Base-by-base conservation (phyloP, 352 stramenopile species). In the Phytophthora idaei region DNA sequence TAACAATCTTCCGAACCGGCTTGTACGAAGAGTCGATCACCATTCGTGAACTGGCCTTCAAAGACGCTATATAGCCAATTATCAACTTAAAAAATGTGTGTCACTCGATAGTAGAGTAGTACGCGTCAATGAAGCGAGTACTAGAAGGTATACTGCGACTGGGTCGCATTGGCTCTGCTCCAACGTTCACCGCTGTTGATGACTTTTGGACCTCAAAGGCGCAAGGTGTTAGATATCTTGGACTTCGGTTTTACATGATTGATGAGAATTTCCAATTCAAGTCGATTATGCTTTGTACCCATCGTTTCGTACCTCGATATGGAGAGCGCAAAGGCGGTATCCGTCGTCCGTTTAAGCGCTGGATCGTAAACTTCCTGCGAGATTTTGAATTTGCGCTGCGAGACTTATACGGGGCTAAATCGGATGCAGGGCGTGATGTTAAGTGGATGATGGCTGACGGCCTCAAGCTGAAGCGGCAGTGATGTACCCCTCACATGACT, bases 161-260 rank as follows among this genome's bases (percentile, higher is more conserved):
- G 15, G 57, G 29, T 36, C 51, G 50, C 1, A 55, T 57, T 52
- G 60, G 60, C 3, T 31, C 14, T 15, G 42, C 45, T 5, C 32
- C 51, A 21, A 47, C 15, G 9, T 61, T 56, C 37, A 32, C 60
- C 2, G 44, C 31, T 4, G 45, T 68, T n/a, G 34, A 44, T 15
- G 51, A 57, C 2, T 42, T 60, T 68, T 62, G 44, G 44, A 67
- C 11, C 32, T 67, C 60, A 8, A 57, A 61, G 25, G 51, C 56
- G 10, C 51, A 61, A 17, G 12, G 3, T 34, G 32, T 12, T 8
- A 58, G 54, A 28, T 61, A 21, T 21, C 53, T 69, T 8, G 37
- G 61, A 1, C 2, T 68, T 21, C 52, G 52, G 0, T 9, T 68
- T 36, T 53, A 68, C 36, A 51, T 64, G 53, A 32, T 64, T 21